phyloP scores from a whole-genome alignment of 805 yeast genomes.

The Blastobotrys muscicola region DNA sequence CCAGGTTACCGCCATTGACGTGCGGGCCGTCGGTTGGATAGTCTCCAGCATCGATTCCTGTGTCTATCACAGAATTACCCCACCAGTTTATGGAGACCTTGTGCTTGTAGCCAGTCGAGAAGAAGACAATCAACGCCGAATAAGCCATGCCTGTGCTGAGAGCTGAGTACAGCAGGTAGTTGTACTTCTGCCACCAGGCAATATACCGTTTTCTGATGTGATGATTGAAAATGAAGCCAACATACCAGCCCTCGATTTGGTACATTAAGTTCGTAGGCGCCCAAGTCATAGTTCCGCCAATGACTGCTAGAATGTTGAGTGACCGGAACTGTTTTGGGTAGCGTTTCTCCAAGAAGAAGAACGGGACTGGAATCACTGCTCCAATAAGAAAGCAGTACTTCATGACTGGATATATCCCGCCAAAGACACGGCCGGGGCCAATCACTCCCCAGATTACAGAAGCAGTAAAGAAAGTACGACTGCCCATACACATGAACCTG shows the following conservation, averaged over 20 bases:
- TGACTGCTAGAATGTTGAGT: slow-evolving; percentile 36
- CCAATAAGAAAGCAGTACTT: slow-evolving; percentile 18
- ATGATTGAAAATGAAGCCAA: slow-evolving; percentile 38
- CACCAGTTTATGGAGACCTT: slow-evolving; percentile 34
- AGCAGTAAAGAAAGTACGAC: slow-evolving; percentile 40
- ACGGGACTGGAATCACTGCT: slow-evolving; percentile 15
- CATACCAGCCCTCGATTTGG: slow-evolving; percentile 33
- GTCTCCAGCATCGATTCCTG: slow-evolving; percentile 7
- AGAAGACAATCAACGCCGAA: slow-evolving; percentile 37
- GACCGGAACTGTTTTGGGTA: slow-evolving; percentile 12
- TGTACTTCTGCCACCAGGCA: slow-evolving; percentile 46
- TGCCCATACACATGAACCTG: slow-evolving; percentile 29
- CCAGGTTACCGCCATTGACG: background rate
- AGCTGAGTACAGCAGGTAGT: slow-evolving; percentile 40
- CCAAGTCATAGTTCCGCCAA: slow-evolving; percentile 37
- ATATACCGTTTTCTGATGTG: slow-evolving; percentile 33
- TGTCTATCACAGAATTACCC: slow-evolving; percentile 34
- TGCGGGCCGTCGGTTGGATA: slow-evolving; percentile 1
- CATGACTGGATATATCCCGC: slow-evolving; percentile 17
- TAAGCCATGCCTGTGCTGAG: slow-evolving; percentile 43
- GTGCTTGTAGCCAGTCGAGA: slow-evolving; percentile 31
- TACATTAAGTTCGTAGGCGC: slow-evolving; percentile 37
- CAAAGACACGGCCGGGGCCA: slow-evolving; percentile 40
- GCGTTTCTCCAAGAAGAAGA: slow-evolving; percentile 6
- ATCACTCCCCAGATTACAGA: slow-evolving; percentile 37